Percentiles rank a stretch among this genome's conserved stretches.
These are phyloP conservation scores for Nematocida sp. DNA, from an alignment of 371 early-diverging fungal genomes.

Conservation along the genomic window DNA sequence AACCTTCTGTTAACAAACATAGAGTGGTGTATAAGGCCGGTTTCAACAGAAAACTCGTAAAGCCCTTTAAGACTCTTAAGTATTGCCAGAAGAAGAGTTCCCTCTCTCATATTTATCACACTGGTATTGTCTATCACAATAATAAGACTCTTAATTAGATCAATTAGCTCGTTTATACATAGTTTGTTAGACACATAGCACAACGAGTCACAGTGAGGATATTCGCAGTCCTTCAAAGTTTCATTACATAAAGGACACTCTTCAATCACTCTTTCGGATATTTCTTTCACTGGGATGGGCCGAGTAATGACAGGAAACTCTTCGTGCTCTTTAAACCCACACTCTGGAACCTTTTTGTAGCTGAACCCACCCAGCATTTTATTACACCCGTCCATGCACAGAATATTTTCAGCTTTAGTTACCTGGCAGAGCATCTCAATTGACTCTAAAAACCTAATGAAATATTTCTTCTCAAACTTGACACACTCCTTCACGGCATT, in stretches of 20 bases:
- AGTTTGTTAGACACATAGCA: conserved; percentile 28
- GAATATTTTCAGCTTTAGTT: neutral
- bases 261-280: conserved; percentile 2
- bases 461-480: conserved; percentile 57
- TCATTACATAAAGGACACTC: conserved; percentile 32
- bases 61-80: conserved; percentile 63
- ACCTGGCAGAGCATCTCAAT: conserved; percentile 32
- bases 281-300: neutral
- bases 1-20: conserved; percentile 64
- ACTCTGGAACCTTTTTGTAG: conserved; percentile 47
- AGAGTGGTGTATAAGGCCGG: conserved; percentile 50
- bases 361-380: conserved; percentile 32
- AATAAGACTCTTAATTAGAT: conserved; percentile 51
- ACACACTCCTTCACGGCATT: conserved; percentile 54
- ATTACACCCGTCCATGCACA: conserved; percentile 50
- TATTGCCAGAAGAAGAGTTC: conserved; percentile 45
- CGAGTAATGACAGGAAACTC: conserved; percentile 37
- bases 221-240: conserved; percentile 48
- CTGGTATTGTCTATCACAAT: conserved; percentile 51
- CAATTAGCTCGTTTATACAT: conserved; percentile 62
- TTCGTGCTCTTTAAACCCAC: conserved; percentile 43
- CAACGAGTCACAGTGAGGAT: conserved; percentile 47
- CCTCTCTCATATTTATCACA: conserved; percentile 57
- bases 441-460: conserved; percentile 41
- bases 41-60: conserved; percentile 62